phyloP scores from a whole-genome alignment of 2,329 filamentous ascomycete genomes.

The Lecanicillium sp. region DNA sequence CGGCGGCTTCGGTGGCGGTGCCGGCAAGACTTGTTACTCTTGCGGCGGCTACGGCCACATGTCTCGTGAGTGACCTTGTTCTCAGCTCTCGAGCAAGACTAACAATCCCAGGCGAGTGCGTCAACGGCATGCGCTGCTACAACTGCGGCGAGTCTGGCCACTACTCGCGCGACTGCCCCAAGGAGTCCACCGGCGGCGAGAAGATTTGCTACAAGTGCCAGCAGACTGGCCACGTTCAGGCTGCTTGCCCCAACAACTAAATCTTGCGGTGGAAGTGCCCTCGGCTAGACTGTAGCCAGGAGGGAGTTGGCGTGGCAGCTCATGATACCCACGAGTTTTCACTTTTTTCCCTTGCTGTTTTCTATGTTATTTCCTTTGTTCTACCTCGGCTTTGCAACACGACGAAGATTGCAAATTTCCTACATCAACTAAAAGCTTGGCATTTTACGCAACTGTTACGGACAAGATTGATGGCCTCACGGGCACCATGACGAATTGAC shows the following conservation, averaged over 20 bases:
- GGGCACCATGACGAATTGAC: constrained; percentile 4
- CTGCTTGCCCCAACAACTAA: constrained; percentile 81
- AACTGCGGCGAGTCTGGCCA: constrained; percentile 95
- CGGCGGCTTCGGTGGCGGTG: constrained; percentile 45
- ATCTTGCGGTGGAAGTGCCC: constrained; percentile 17
- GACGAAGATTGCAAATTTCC: background rate
- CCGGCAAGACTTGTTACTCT: constrained; percentile 90
- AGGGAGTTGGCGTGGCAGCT: constrained; percentile 35
- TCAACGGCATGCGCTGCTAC: constrained; percentile 99
- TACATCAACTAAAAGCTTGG: constrained; percentile 11
- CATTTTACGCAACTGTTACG: constrained; percentile 6
- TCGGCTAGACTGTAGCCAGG: constrained; percentile 19
- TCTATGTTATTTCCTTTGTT: constrained; percentile 21
- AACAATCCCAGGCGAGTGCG: constrained; percentile 65
- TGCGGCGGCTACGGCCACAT: constrained; percentile 97
- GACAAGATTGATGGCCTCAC: constrained; percentile 10
- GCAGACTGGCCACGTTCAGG: constrained; percentile 82
- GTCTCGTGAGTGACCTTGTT: constrained; percentile 57
- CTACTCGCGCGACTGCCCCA: constrained; percentile 91
- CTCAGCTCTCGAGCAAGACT: constrained; percentile 12
- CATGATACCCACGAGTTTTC: constrained; percentile 37
- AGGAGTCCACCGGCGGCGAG: constrained; percentile 79
- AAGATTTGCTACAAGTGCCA: constrained; percentile 98
- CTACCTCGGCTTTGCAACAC: constrained; percentile 8
- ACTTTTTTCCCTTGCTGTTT: constrained; percentile 21